These are phyloP conservation scores for Penicillium palitans DNA, from an alignment of 2,329 filamentous ascomycete genomes.

Conservation along the genomic window DNA sequence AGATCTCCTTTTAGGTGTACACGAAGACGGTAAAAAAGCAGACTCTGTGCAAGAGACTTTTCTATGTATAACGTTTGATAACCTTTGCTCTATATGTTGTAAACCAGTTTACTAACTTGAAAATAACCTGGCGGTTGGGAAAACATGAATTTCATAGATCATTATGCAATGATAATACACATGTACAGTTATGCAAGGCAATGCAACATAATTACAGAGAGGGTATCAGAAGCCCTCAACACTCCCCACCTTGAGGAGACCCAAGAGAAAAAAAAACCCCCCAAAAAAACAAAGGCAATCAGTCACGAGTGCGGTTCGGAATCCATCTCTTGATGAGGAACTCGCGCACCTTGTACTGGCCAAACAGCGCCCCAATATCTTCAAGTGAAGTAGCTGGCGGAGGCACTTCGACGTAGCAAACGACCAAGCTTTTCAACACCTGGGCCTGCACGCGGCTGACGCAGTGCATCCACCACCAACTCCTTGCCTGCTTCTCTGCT, in stretches of 20 bases:
- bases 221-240: conserved; percentile 27
- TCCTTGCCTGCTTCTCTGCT: conserved; percentile 47
- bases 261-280: not conserved
- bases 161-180: conserved; percentile 1
- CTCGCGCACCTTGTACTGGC: conserved; percentile 74
- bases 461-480: conserved; percentile 67
- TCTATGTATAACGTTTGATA: too few species aligned
- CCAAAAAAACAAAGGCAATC: conserved; percentile 12
- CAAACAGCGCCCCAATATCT: conserved; percentile 65
- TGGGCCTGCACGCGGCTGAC: conserved; percentile 86
- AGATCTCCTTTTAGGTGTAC: too few species aligned
- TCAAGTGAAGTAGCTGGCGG: conserved; percentile 53
- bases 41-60: too few species aligned
- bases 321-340: conserved; percentile 81
- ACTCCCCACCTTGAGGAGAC: not conserved
- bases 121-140: too few species aligned
- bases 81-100: not conserved
- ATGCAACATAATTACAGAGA: conserved; percentile 3
- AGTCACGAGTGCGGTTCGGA: conserved; percentile 72
- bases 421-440: conserved; percentile 83
- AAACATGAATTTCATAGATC: not conserved
- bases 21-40: too few species aligned
- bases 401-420: conserved; percentile 91
- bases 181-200: not conserved
- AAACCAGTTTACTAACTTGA: not conserved